Evolutionary conservation across 75 land plant species (phyloP).

Genomic region (Larix kaempferi): DNA sequence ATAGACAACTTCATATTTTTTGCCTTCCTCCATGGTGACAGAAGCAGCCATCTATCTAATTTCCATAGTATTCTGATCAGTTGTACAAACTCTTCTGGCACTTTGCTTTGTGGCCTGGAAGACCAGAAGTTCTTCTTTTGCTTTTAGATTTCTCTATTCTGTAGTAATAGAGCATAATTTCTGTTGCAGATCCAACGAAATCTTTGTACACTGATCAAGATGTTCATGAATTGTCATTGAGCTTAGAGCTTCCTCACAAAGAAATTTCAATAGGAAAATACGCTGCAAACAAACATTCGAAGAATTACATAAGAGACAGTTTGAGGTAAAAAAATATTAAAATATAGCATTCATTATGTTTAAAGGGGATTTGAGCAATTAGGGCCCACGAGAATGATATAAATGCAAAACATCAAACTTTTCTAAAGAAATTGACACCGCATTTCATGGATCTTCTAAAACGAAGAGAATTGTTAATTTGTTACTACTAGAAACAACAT

Average conservation of each 20-base stretch:
- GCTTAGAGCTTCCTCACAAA: conserved; percentile 81
- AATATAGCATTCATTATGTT: no score
- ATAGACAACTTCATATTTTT: not conserved
- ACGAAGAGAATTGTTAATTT: no score
- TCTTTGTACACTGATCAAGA: conserved; percentile 73
- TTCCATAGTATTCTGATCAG: not conserved
- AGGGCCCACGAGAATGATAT: no score
- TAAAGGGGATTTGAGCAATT: no score
- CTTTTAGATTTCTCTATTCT: conserved; percentile 53
- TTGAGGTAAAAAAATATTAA: no score
- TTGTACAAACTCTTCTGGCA: conserved; percentile 2
- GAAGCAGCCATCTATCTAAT: not conserved
- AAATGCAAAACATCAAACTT: not conserved
- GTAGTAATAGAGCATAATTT: conserved; percentile 49
- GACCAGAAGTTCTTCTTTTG: conserved; percentile 33
- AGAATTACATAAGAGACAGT: no score
- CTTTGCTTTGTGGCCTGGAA: conserved; percentile 21
- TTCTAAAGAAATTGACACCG: conserved; percentile 19
- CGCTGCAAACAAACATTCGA: conserved; percentile 37
- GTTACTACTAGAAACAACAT: no score
- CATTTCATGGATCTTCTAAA: no score
- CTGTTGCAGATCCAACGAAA: conserved; percentile 70
- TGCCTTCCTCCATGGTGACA: not conserved
- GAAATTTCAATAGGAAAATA: conserved; percentile 61
- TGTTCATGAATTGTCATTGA: conserved; percentile 64